Base-by-base conservation (phyloP, 1,284 basidiomycete genomes). In the Moesziomyces aphidis region DNA sequence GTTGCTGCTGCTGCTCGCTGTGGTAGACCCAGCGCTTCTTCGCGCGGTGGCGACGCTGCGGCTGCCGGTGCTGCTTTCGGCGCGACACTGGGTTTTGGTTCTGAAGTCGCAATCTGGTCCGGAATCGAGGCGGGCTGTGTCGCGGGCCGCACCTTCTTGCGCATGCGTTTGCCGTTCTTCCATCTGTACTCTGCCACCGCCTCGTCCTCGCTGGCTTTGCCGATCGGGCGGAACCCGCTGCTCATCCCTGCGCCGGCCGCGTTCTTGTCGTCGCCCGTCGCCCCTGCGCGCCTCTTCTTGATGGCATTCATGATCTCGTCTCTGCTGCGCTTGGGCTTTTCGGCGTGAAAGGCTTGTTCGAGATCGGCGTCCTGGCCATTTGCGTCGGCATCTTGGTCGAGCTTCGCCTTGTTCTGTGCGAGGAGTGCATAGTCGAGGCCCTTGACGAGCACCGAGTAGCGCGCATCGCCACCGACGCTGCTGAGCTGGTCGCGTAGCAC, bases 401-500 rank as follows among this genome's bases (percentile, higher is more conserved):
- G 64, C 51, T 76, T 62, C 0, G 92, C 92, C 85, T 90, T 93
- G 74, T 93, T 90, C 78, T 93, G 91, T 77, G 94, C 92, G 9
- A 97, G 87, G 4, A 96, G 88, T 0, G 93, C 90, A 81, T 91
- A 89, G 81, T 97, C 94, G 36, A 97, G 89, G n/a, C 94, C 93
- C 78, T 94, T 95, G 45, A 95, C 93, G 5, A 95, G 89, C 50
- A 95, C 89, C 4, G 92, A 90, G 83, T 95, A 93, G 57, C 91
- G 89, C 46, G 90, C 89, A 84, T 96, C 93, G 39, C 93, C 93
- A n/a, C 94, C 94, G 1, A 95, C 89, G 83, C 93, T 94, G 49
- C 88, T 88, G 48, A 93, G 89, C 82, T 93, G 89, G 61, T 90
- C 88, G 57, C 93, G 92, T 19, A 94, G 86, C 19, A 17, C 36